These are phyloP conservation scores for Trichophyton verrucosum DNA, from an alignment of 2,329 filamentous ascomycete genomes.

Conservation along the genomic window DNA sequence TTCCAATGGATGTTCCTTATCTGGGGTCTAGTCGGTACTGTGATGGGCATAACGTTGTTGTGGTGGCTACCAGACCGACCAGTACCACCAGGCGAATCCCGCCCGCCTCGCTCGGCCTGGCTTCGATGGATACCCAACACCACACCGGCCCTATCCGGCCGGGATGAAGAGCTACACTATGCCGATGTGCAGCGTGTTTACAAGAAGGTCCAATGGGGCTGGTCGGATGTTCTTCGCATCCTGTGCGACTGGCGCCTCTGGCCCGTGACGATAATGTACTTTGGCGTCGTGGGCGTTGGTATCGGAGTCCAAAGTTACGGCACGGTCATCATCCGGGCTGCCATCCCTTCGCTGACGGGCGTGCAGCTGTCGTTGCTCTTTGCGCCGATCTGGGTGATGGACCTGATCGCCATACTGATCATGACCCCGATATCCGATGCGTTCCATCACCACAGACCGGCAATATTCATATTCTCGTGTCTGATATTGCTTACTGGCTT, in stretches of 20 bases:
- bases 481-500: conserved; percentile 72
- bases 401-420: conserved; percentile 73
- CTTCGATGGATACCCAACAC: conserved; percentile 51
- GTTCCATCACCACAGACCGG: conserved; percentile 64
- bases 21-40: conserved; percentile 63
- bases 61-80: conserved; percentile 90
- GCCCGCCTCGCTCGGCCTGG: background rate
- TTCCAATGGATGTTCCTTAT: conserved; percentile 65
- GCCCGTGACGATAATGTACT: conserved; percentile 83
- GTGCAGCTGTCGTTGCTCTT: conserved; percentile 71
- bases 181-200: conserved; percentile 71
- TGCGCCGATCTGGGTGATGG: conserved; percentile 86
- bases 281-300: conserved; percentile 83
- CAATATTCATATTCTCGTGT: conserved; percentile 68
- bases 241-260: conserved; percentile 78
- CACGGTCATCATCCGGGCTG: conserved; percentile 70
- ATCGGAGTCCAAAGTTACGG: conserved; percentile 84
- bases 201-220: conserved; percentile 58
- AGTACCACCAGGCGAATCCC: conserved; percentile 31
- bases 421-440: conserved; percentile 77
- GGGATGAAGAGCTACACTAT: conserved; percentile 73
- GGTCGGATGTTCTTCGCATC: conserved; percentile 57
- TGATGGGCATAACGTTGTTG: conserved; percentile 59
- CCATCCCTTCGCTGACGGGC: conserved; percentile 59
- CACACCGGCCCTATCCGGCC: conserved; percentile 58